phyloP scores from a whole-genome alignment of 768 basidiomycete genomes.

The Boletus subparvulus region DNA sequence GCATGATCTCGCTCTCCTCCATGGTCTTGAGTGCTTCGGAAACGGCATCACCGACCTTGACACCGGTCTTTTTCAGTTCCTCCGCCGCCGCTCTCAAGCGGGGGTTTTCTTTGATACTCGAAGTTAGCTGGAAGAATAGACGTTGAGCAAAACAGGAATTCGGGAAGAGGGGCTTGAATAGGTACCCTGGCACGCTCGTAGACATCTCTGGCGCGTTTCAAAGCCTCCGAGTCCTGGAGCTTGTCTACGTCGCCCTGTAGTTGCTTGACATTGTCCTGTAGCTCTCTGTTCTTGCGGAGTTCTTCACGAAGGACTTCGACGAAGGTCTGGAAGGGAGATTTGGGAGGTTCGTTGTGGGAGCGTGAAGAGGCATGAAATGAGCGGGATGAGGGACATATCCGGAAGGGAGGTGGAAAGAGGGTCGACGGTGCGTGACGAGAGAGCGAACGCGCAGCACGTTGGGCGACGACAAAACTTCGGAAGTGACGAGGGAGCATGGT shows the following conservation, averaged over 20 bases:
- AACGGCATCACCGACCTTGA: conserved; percentile 93
- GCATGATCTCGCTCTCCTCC: conserved; percentile 93
- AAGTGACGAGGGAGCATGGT: conserved; percentile 51
- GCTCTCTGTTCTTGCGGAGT: conserved; percentile 87
- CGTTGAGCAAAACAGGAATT: conserved; percentile 1
- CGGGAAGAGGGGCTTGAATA: conserved; percentile 18
- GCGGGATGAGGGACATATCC: conserved; percentile 27
- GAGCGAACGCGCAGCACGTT: conserved; percentile 26
- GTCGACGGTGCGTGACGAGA: conserved; percentile 12
- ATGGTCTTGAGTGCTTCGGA: conserved; percentile 86
- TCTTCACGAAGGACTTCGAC: conserved; percentile 93
- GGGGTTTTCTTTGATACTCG: conserved; percentile 96
- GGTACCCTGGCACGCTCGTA: conserved; percentile 93
- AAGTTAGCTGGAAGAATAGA: conserved; percentile 63
- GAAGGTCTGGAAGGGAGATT: conserved; percentile 95
- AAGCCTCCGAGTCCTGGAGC: conserved; percentile 92
- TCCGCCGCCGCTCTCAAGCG: conserved; percentile 88
- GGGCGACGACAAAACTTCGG: conserved; percentile 36
- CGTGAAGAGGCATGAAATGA: conserved; percentile 69
- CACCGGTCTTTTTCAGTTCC: conserved; percentile 84
- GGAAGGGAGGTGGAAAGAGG: conserved; percentile 28
- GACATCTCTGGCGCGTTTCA: conserved; percentile 87
- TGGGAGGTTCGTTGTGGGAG: conserved; percentile 64
- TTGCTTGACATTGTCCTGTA: conserved; percentile 96
- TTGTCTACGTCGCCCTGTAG: conserved; percentile 97